Percentiles rank a stretch among this genome's conserved stretches.
These are phyloP conservation scores for Gossypium schwendimanii DNA, from an alignment of 441 rosid species.

Conservation along the genomic window DNA sequence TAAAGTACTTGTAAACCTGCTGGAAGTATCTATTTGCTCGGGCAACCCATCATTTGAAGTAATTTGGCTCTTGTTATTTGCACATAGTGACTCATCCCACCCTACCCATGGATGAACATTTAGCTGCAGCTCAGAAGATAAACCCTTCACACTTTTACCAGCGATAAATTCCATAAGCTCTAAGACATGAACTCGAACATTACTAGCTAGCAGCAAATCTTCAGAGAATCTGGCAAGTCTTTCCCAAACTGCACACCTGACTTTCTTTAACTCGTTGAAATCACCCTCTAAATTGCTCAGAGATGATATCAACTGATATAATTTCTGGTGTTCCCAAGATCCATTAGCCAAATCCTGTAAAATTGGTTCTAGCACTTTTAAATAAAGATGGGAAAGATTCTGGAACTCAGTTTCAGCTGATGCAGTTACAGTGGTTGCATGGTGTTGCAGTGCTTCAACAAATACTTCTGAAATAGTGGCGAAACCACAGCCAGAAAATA, in stretches of 20 bases:
- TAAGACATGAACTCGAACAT: conserved; percentile 66
- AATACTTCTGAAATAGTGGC: conserved; percentile 72
- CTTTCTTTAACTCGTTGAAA: conserved; percentile 56
- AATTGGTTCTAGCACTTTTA: conserved; percentile 59
- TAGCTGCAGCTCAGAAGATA: conserved; percentile 49
- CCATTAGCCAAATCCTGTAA: conserved; percentile 52
- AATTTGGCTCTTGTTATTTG: conserved; percentile 37
- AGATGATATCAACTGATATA: conserved; percentile 64
- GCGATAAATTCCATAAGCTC: conserved; percentile 81
- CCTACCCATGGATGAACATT: conserved; percentile 77
- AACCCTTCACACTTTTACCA: conserved; percentile 53
- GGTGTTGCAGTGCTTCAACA: conserved; percentile 41
- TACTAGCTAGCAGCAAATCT: conserved; percentile 71
- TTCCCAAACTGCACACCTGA: conserved; percentile 74
- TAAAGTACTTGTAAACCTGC: conserved; percentile 66
- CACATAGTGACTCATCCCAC: conserved; percentile 53
- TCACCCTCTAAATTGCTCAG: conserved; percentile 77
- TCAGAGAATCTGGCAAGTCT: conserved; percentile 64
- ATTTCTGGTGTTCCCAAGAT: conserved; percentile 39
- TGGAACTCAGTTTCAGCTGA: conserved; percentile 24
- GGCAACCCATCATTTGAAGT: conserved; percentile 29
- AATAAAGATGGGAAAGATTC: conserved; percentile 57
- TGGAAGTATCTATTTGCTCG: conserved; percentile 50
- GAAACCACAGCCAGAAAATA: conserved; percentile 80
- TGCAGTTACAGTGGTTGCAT: conserved; percentile 18